Base-by-base conservation (phyloP, 371 early-diverging fungal species). In the Syncephalastrum sp. region DNA sequence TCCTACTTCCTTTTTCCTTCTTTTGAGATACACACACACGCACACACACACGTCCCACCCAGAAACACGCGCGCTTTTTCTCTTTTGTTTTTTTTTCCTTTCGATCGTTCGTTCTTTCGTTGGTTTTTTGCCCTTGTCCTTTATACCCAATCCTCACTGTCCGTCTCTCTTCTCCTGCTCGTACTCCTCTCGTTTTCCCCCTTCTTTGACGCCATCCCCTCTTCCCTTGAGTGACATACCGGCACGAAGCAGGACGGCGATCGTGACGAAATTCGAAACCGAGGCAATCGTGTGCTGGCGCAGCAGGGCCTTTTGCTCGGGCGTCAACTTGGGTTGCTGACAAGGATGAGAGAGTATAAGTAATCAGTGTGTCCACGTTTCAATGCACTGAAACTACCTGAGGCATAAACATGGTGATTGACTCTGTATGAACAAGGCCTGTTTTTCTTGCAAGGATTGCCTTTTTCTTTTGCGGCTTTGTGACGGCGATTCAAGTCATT, bases 291-390 rank as follows among this genome's bases (percentile, higher is more conserved):
- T 79, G 50, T 71, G 70, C 56, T 67, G 68, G 61, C 77, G 65
- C 25, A 79, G 64, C 60, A 74, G 60, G 23, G 71, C 71, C 65
- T 72, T 79, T 63, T 79, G 74, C 54, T 79, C 80, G 42, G 74
- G 68, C 47, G 80, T 74, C 54, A 79, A 66, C 60, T 70, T 70
- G 29, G 75, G 76, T 70, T 79, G 74, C 72, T 75, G 56, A 24
- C 59, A 44, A 24, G 25, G 27, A 5, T 15, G 27, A 23, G 41
- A 43, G n/a, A 54, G 50, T 5, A 56, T n/a, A 5, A 19, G 19
- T 24, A 16, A 16, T 47, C 42, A 7, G 23, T 41, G 10, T 27
- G 38, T 25, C 38, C 25, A 29, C 23, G 46, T 14, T 16, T 8
- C 6, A 38, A 27, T n/a, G 5, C 1, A 8, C 0, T 12, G 1